Percentiles rank a stretch among this genome's conserved stretches.
These are phyloP conservation scores for Aspergillus fijiensis DNA, from an alignment of 2,329 filamentous ascomycete species.

Conservation along the genomic window DNA sequence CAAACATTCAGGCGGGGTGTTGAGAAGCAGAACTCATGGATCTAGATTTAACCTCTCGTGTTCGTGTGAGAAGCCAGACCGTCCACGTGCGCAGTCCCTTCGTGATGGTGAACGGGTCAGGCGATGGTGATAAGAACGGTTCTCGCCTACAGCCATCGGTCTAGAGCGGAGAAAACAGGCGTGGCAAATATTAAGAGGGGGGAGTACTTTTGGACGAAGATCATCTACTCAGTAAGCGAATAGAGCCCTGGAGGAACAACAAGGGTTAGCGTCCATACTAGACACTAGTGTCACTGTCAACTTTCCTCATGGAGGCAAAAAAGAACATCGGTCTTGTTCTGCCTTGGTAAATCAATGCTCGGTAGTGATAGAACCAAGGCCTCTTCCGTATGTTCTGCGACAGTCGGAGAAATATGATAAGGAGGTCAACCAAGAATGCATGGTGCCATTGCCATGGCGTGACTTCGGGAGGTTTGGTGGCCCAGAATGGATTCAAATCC, in stretches of 20 bases:
- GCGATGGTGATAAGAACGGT: not conserved
- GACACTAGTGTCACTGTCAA: not conserved
- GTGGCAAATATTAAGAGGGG: not conserved
- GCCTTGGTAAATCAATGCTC: not conserved
- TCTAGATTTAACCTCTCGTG: not conserved
- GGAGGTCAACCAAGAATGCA: not conserved
- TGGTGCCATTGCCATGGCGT: conserved; percentile 1
- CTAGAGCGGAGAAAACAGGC: not conserved
- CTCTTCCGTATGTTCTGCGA: not conserved
- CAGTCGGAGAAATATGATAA: not conserved
- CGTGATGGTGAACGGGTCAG: not conserved
- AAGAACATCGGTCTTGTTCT: not conserved
- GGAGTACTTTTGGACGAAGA: not conserved
- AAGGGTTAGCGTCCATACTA: not conserved
- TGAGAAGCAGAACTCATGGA: not conserved
- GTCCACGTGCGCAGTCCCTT: conserved; percentile 5
- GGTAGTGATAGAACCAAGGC: not conserved
- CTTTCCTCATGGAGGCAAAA: not conserved
- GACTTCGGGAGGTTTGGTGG: not conserved
- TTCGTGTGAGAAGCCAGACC: not conserved
- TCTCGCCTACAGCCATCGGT: not conserved
- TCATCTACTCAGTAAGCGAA: not conserved
- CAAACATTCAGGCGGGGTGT: not conserved
- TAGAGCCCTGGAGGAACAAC: not conserved
- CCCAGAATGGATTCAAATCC: not conserved